These are phyloP conservation scores for Tilletia horrida DNA, from an alignment of 1,284 basidiomycete species.

Conservation along the genomic window DNA sequence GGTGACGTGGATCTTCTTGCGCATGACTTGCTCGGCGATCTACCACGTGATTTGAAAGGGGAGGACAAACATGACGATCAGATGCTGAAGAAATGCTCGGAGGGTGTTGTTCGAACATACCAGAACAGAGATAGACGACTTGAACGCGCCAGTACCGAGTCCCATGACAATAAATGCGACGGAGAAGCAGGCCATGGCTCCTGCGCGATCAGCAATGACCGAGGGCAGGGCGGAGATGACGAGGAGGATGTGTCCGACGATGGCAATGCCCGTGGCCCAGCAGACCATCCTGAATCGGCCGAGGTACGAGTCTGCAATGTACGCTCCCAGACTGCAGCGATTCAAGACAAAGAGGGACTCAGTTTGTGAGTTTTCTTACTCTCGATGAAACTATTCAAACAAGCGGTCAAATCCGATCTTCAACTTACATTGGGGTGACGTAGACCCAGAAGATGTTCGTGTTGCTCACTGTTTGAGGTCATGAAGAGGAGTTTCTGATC, in stretches of 20 bases:
- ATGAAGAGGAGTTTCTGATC: no score
- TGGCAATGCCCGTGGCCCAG: constrained; percentile 54
- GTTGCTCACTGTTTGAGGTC: constrained; percentile 45
- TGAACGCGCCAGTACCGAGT: constrained; percentile 72
- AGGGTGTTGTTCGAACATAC: no score
- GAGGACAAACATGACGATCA: not conserved
- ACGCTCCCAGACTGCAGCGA: constrained; percentile 54
- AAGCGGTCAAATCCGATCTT: no score
- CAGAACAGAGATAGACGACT: constrained; percentile 57
- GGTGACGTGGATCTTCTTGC: constrained; percentile 36
- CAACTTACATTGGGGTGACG: constrained; percentile 39
- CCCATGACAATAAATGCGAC: constrained; percentile 52
- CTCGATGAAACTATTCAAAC: no score
- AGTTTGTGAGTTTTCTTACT: no score
- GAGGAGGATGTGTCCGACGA: constrained; percentile 67
- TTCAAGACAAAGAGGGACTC: no score
- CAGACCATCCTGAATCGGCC: constrained; percentile 60
- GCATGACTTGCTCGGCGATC: constrained; percentile 58
- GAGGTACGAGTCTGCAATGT: constrained; percentile 56
- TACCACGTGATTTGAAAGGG: no score
- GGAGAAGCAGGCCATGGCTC: constrained; percentile 65
- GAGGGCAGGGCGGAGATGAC: constrained; percentile 69
- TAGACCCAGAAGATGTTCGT: constrained; percentile 53
- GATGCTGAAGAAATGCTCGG: no score
- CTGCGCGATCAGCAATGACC: constrained; percentile 61